These are phyloP conservation scores for Amanita rubescens DNA, from an alignment of 768 basidiomycete genomes.

Conservation along the genomic window DNA sequence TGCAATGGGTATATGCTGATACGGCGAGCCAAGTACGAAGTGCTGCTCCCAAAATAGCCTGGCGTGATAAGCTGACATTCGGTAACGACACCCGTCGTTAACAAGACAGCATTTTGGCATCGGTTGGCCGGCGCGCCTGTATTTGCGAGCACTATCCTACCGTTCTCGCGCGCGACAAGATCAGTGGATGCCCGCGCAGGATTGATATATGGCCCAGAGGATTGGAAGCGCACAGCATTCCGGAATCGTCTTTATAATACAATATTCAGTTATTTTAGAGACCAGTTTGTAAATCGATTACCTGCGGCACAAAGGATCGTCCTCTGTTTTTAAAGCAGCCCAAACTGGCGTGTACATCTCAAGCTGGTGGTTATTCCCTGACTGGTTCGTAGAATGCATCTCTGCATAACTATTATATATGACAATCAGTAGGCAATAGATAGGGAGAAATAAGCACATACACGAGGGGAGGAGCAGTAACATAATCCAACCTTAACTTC, in stretches of 20 bases:
- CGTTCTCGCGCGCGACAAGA: background rate
- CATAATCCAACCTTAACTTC: background rate
- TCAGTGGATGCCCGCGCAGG: background rate
- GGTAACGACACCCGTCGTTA: background rate
- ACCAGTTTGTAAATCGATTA: no score
- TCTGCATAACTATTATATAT: background rate
- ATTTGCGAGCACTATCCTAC: background rate
- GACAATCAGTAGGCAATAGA: background rate
- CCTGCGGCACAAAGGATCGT: background rate
- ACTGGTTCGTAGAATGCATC: background rate
- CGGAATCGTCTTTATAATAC: background rate
- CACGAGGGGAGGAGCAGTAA: background rate
- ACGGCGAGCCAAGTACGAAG: background rate
- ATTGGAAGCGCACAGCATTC: background rate
- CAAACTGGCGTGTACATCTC: background rate
- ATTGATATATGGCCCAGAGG: background rate
- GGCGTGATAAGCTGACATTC: background rate
- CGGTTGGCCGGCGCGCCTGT: no score
- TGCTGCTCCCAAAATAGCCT: background rate
- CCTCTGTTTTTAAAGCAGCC: background rate
- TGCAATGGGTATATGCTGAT: background rate
- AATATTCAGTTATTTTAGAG: background rate
- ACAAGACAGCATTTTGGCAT: background rate
- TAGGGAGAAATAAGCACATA: background rate
- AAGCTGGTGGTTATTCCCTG: background rate